Conservation (phyloP, 345 rosid species). For the Brassica juncea region DNA sequence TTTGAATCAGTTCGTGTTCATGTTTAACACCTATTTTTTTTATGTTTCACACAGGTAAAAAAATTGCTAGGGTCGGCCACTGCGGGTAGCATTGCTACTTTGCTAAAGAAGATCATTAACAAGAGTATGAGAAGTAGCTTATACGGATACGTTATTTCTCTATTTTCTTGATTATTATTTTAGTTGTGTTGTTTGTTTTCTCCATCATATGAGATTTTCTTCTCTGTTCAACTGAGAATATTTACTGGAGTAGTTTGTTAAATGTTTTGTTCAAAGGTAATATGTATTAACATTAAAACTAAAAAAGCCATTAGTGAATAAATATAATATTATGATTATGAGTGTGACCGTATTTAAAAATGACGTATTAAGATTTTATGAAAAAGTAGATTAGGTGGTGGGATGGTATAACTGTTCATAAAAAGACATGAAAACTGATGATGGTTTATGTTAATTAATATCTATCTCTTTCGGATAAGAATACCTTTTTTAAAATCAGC, state of each 20-base stretch:
- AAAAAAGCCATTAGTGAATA: neutral
- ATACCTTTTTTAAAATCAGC: neutral
- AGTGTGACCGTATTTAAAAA: neutral
- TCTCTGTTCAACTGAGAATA: neutral
- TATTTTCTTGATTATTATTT: neutral
- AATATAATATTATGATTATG: neutral
- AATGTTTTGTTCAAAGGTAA: neutral
- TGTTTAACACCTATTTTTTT: neutral
- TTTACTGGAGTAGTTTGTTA: neutral
- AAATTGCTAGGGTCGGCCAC: neutral
- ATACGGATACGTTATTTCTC: neutral
- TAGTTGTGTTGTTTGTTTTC: neutral
- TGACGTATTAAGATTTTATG: neutral
- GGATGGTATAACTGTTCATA: neutral
- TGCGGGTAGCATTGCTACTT: neutral
- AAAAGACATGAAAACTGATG: neutral
- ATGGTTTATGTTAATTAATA: neutral
- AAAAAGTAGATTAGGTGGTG: neutral
- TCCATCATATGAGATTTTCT: neutral
- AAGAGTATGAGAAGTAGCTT: neutral
- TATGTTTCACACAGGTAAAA: neutral
- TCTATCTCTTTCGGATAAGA: neutral
- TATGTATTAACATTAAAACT: neutral
- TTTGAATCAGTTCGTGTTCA: neutral
- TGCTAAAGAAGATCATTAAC: neutral